These are phyloP conservation scores for Dictyostelium capitatum DNA, from an alignment of 78 protist genomes.

Conservation along the genomic window DNA sequence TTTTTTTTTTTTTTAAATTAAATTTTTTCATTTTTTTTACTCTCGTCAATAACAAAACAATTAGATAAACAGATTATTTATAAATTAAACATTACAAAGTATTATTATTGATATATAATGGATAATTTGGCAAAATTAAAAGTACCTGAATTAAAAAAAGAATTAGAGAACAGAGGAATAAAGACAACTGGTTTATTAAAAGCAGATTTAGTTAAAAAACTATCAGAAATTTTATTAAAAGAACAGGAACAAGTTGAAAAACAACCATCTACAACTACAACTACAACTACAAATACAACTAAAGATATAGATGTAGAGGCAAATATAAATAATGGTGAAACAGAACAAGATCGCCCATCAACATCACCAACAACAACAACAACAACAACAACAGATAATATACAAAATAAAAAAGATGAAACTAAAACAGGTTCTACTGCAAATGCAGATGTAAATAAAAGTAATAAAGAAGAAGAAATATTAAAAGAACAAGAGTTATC, in stretches of 20 bases:
- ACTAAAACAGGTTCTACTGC: too few species aligned
- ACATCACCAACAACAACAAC: not conserved
- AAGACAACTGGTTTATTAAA: constrained; percentile 19
- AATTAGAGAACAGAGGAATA: constrained; percentile 5
- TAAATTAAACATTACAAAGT: not conserved
- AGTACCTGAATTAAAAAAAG: constrained; percentile 9
- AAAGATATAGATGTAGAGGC: not conserved
- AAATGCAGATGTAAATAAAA: not conserved
- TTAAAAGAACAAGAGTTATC: constrained; percentile 9
- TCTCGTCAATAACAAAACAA: not conserved
- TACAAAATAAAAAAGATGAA: not conserved
- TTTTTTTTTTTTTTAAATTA: not conserved
- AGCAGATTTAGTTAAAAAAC: not conserved
- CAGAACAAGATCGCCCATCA: not conserved
- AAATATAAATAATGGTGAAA: not conserved
- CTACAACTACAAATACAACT: not conserved
- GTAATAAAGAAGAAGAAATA: not conserved
- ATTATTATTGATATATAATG: not conserved
- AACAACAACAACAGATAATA: not conserved
- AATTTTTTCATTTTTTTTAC: not conserved
- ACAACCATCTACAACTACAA: not conserved
- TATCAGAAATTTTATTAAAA: not conserved
- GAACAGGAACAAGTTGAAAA: not conserved
- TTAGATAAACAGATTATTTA: not conserved
- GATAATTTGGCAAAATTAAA: constrained; percentile 16